A percentile compares a stretch with the other conserved stretches of the same genome.
Evolutionary conservation across 2,329 filamentous ascomycete species (phyloP).

Genomic region (Ophiostoma ulmi): DNA sequence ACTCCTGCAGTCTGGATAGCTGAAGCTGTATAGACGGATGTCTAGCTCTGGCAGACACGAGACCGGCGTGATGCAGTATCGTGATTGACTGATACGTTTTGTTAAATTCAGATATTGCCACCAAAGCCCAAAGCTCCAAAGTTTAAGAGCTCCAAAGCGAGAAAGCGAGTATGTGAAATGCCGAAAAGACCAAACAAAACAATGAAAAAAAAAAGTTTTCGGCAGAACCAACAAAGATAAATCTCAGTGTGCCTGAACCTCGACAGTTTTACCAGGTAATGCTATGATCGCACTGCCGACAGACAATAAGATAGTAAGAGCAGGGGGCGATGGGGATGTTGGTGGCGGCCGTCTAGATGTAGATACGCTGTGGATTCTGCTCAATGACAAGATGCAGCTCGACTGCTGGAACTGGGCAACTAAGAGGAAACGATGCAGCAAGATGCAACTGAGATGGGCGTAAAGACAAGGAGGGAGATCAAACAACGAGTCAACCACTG

Average conservation of each 20-base stretch:
- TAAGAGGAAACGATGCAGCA: neutral
- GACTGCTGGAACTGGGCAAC: neutral
- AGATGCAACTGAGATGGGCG: slow-evolving; percentile 5
- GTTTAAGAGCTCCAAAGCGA: too few relatives aligned
- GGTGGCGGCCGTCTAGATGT: too few relatives aligned
- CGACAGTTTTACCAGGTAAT: neutral
- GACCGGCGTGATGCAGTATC: neutral
- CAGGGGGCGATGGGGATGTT: neutral
- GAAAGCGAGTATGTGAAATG: too few relatives aligned
- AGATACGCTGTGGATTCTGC: neutral
- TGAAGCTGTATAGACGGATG: neutral
- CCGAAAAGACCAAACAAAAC: too few relatives aligned
- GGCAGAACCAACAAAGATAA: too few relatives aligned
- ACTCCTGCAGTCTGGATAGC: neutral
- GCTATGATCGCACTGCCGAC: neutral
- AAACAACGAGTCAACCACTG: neutral
- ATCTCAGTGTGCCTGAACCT: neutral
- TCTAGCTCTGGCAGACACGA: neutral
- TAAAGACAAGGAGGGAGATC: neutral
- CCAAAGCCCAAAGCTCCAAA: too few relatives aligned
- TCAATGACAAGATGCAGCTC: neutral
- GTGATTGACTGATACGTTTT: neutral
- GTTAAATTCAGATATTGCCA: neutral
- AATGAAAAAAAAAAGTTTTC: too few relatives aligned
- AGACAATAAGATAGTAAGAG: neutral